A percentile compares a stretch with the other conserved stretches of the same genome.
Conservation (phyloP, 805 yeast genomes). For the Yamadazyma sp. region DNA sequence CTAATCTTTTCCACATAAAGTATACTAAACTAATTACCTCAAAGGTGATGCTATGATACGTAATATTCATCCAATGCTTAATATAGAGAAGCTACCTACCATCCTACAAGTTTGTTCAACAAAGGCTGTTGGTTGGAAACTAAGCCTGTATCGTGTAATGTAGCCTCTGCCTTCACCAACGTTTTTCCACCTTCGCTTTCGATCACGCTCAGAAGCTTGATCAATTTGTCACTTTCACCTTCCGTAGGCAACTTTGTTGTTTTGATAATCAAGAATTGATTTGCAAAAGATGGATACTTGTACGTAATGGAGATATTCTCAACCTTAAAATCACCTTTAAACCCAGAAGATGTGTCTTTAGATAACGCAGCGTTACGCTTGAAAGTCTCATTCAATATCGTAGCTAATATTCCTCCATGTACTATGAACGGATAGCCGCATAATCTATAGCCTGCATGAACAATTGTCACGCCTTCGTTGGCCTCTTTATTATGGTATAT, state of each 20-base stretch:
- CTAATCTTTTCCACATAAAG: background rate
- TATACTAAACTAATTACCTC: too few species aligned
- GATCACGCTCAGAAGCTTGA: conserved; percentile 51
- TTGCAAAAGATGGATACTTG: conserved; percentile 71
- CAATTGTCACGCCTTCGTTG: conserved; percentile 61
- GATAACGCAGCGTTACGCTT: conserved; percentile 52
- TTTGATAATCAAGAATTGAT: conserved; percentile 69
- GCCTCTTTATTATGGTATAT: conserved; percentile 58
- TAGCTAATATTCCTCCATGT: conserved; percentile 87
- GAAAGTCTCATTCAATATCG: conserved; percentile 74
- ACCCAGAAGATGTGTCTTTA: conserved; percentile 27
- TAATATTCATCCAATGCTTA: background rate
- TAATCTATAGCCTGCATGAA: conserved; percentile 74
- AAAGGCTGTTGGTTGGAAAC: background rate
- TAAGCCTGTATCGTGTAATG: conserved; percentile 38
- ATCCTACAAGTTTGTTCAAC: background rate
- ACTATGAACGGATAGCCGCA: conserved; percentile 86
- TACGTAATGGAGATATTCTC: conserved; percentile 52
- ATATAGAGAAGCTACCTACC: background rate
- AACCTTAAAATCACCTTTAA: conserved; percentile 49
- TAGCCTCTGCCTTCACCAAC: conserved; percentile 58
- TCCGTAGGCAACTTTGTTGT: conserved; percentile 37
- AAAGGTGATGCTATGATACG: too few species aligned
- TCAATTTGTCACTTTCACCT: conserved; percentile 29
- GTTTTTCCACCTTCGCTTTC: conserved; percentile 52